These are phyloP conservation scores for Mucor velutinosus DNA, from an alignment of 371 early-diverging fungal species.

Conservation along the genomic window DNA sequence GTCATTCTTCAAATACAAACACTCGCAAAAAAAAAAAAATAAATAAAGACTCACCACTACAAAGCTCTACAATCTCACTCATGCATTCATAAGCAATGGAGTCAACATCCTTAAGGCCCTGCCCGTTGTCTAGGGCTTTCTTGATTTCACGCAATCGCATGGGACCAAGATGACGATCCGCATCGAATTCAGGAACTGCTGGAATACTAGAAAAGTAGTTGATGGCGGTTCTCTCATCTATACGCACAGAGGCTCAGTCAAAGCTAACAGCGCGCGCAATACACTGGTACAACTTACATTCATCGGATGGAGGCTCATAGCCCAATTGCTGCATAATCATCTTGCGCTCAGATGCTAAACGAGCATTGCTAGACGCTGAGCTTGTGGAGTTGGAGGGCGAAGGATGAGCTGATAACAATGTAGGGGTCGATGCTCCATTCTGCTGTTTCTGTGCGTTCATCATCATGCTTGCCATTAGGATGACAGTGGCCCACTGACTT, in stretches of 20 bases:
- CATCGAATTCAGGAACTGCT: slow-evolving; percentile 68
- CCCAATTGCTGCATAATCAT: slow-evolving; percentile 51
- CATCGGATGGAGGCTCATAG: slow-evolving; percentile 8
- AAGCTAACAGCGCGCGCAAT: too few relatives aligned
- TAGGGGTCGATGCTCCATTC: slow-evolving; percentile 56
- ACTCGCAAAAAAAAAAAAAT: too few relatives aligned
- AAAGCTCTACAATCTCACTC: slow-evolving; percentile 45
- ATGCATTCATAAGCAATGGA: slow-evolving; percentile 70
- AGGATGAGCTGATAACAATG: not conserved
- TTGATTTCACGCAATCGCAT: slow-evolving; percentile 86
- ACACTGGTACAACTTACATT: slow-evolving; percentile 37
- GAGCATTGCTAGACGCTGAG: slow-evolving; percentile 21
- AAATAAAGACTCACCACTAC: slow-evolving; percentile 49
- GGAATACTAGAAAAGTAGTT: slow-evolving; percentile 70
- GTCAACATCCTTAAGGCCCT: slow-evolving; percentile 55
- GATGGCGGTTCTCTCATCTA: slow-evolving; percentile 27
- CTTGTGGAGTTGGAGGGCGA: not conserved
- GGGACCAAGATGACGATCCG: slow-evolving; percentile 75
- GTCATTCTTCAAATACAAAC: too few relatives aligned
- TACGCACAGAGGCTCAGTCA: not conserved
- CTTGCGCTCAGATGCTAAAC: slow-evolving; percentile 36
- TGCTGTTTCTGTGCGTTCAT: slow-evolving; percentile 28
- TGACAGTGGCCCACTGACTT: slow-evolving; percentile 44
- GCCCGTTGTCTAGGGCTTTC: slow-evolving; percentile 75
- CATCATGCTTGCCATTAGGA: slow-evolving; percentile 48